A percentile compares a stretch with the other conserved stretches of the same genome.
phyloP scores from a whole-genome alignment of 306 rosid genomes.

The Casuarina glauca region DNA sequence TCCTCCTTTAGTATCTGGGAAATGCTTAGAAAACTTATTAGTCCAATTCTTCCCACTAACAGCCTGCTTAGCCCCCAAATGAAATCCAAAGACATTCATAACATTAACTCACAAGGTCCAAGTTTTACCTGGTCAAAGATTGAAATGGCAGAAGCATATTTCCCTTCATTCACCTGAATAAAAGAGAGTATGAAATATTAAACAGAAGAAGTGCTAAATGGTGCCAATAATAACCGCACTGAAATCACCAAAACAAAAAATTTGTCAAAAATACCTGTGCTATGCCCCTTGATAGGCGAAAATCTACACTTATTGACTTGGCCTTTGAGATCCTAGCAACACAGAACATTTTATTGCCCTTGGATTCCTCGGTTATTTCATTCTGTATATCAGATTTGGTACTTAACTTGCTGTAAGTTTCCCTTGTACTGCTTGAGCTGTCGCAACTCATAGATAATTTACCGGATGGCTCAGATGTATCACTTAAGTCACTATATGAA shows the following conservation, averaged over 20 bases:
- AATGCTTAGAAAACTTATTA: conserved; percentile 12
- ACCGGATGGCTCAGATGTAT: conserved; percentile 52
- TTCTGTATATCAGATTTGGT: conserved; percentile 40
- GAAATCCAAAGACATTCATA: conserved; percentile 17
- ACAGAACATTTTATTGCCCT: conserved; percentile 68
- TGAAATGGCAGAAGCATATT: conserved; percentile 83
- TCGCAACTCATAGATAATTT: conserved; percentile 50
- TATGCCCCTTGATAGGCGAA: conserved; percentile 93
- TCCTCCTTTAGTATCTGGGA: conserved; percentile 87
- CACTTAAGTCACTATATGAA: conserved; percentile 65
- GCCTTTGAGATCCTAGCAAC: conserved; percentile 74
- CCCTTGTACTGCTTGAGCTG: conserved; percentile 48
- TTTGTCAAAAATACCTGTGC: conserved; percentile 69
- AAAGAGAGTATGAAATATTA: conserved; percentile 11
- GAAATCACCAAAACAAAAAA: not conserved
- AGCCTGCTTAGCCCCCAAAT: not conserved
- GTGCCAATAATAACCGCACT: conserved; percentile 18
- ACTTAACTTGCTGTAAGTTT: conserved; percentile 46
- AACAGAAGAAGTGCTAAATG: conserved; percentile 14
- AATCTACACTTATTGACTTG: conserved; percentile 88
- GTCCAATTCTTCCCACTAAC: conserved; percentile 10
- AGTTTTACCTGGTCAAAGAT: conserved; percentile 78
- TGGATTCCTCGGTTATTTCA: conserved; percentile 55
- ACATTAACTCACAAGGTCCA: conserved; percentile 25
- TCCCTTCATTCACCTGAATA: conserved; percentile 94